Percentiles rank a stretch among this genome's conserved stretches.
Evolutionary conservation across 352 stramenopile genomes (phyloP).

Genomic region (Phytopythium cucurbitacearum): DNA sequence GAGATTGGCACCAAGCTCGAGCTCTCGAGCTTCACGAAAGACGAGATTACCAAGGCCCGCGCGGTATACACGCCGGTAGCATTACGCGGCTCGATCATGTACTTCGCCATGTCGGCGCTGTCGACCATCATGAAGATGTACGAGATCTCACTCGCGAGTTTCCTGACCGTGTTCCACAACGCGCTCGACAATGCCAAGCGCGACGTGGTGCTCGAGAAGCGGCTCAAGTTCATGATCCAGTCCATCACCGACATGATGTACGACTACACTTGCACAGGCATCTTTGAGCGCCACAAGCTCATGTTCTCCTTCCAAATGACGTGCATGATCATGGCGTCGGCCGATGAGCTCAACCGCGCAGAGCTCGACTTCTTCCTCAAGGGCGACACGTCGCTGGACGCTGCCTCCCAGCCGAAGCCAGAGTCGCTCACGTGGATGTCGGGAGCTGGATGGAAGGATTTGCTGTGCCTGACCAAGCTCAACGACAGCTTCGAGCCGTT

Average conservation of each 20-base stretch:
- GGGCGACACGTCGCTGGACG: conserved; percentile 91
- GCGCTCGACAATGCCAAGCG: conserved; percentile 89
- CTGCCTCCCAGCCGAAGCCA: conserved; percentile 59
- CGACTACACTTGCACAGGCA: conserved; percentile 95
- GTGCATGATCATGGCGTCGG: conserved; percentile 92
- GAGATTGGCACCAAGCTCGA: conserved; percentile 93
- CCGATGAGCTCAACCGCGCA: conserved; percentile 72
- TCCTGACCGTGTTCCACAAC: conserved; percentile 90
- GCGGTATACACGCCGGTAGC: conserved; percentile 91
- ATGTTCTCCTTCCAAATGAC: conserved; percentile 97
- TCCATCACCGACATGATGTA: conserved; percentile 93
- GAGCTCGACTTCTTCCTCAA: conserved; percentile 97
- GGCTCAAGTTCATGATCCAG: conserved; percentile 86
- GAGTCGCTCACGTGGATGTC: conserved; percentile 85
- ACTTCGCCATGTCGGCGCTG: conserved; percentile 91
- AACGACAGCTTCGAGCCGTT: conserved; percentile 60
- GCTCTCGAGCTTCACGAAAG: conserved; percentile 91
- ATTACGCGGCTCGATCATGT: conserved; percentile 91
- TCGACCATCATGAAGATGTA: conserved; percentile 95
- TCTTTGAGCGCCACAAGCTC: conserved; percentile 97
- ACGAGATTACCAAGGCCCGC: conserved; percentile 91
- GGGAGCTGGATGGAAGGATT: conserved; percentile 89
- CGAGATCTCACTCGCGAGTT: conserved; percentile 92
- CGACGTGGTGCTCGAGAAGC: conserved; percentile 88
- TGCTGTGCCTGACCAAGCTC: conserved; percentile 79